Percentiles rank a stretch among this genome's conserved stretches.
Evolutionary conservation across 148 eudicot species (phyloP).

Genomic region (Fallopia convolvulus): DNA sequence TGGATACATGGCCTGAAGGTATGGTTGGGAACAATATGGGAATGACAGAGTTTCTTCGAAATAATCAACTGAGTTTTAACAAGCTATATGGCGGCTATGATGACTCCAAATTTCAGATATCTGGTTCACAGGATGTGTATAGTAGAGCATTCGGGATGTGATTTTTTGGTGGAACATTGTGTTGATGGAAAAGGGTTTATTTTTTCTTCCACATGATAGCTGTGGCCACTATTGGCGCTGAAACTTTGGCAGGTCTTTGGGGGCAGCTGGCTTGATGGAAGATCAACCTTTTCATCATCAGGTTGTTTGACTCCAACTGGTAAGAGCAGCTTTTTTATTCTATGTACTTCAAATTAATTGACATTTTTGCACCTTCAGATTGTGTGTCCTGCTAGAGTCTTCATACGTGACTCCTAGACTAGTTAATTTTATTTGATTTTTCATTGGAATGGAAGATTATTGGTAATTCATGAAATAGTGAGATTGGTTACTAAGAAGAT

Average conservation of each 20-base stretch:
- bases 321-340: conserved; percentile 7
- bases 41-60: conserved; percentile 47
- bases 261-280: conserved; percentile 16
- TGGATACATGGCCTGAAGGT: conserved; percentile 52
- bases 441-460: background rate
- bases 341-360: background rate
- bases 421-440: background rate
- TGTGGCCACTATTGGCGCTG: conserved; percentile 12
- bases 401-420: background rate
- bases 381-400: background rate
- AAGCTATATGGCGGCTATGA: conserved; percentile 54
- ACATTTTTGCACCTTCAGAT: background rate
- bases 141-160: conserved; percentile 74
- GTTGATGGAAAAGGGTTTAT: background rate
- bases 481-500: background rate
- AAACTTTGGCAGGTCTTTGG: conserved; percentile 9
- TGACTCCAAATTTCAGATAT: conserved; percentile 59
- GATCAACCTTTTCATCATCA: conserved; percentile 12
- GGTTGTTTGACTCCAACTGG: conserved; percentile 15
- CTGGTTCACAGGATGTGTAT: conserved; percentile 57
- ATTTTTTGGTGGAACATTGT: conserved; percentile 17
- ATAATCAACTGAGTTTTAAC: conserved; percentile 53
- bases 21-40: conserved; percentile 41
- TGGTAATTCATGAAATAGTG: background rate
- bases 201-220: conserved; percentile 14